Conservation (phyloP, 495 filamentous ascomycete species). For the Aspergillus biplanus region DNA sequence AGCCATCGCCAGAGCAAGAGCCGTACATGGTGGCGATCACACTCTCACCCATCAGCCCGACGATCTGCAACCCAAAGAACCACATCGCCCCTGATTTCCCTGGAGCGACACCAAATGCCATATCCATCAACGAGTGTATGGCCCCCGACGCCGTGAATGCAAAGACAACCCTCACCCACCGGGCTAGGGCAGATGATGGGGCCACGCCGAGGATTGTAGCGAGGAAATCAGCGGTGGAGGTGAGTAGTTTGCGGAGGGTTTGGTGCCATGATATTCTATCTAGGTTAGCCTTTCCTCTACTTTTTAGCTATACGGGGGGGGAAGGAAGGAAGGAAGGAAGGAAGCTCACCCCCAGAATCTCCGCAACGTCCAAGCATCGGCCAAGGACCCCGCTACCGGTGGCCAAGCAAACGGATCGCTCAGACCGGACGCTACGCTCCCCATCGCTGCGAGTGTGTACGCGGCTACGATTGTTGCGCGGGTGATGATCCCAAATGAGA, state of each 20-base stretch:
- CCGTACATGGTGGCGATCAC: background rate
- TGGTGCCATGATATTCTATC: slow-evolving; percentile 30
- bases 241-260: slow-evolving; percentile 23
- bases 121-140: slow-evolving; percentile 26
- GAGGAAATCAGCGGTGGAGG: slow-evolving; percentile 21
- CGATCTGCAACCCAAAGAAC: slow-evolving; percentile 28
- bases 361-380: slow-evolving; percentile 18
- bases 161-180: slow-evolving; percentile 11
- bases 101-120: slow-evolving; percentile 23
- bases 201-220: background rate
- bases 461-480: slow-evolving; percentile 18
- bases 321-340: background rate
- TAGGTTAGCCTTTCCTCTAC: background rate
- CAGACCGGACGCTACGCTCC: slow-evolving; percentile 13
- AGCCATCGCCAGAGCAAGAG: background rate
- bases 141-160: slow-evolving; percentile 24
- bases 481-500: slow-evolving; percentile 26
- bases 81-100: slow-evolving; percentile 19
- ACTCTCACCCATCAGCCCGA: slow-evolving; percentile 19
- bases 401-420: slow-evolving; percentile 23
- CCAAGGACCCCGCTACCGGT: slow-evolving; percentile 18
- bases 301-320: background rate
- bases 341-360: slow-evolving; percentile 26
- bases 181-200: slow-evolving; percentile 7
- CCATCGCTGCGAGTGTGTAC: slow-evolving; percentile 10